Percentiles rank a stretch among this genome's conserved stretches.
Evolutionary conservation across 805 yeast species (phyloP).

Genomic region (Kockiozyma suomiensis): DNA sequence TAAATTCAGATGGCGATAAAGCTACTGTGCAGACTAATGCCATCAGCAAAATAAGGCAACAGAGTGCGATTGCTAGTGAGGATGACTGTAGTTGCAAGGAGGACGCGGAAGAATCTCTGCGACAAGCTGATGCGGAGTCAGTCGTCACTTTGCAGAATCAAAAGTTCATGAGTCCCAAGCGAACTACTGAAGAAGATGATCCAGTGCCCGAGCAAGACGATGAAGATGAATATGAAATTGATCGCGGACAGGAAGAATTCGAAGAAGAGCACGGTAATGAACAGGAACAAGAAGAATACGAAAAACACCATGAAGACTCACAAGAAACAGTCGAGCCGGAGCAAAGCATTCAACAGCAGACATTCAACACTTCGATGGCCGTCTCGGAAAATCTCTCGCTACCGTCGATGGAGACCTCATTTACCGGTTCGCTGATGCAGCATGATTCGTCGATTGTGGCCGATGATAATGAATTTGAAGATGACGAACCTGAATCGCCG

Average conservation of each 20-base stretch:
- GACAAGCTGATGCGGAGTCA: no score
- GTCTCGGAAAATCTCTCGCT: slow-evolving; percentile 11
- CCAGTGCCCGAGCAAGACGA: background rate
- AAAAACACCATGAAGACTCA: background rate
- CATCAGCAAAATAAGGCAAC: no score
- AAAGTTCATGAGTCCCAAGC: no score
- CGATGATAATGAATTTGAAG: background rate
- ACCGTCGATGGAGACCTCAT: slow-evolving; percentile 30
- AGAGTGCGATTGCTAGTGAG: no score
- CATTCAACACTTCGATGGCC: slow-evolving; percentile 6
- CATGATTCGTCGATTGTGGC: background rate
- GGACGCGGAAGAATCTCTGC: no score
- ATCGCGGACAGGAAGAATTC: background rate
- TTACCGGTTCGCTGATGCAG: slow-evolving; percentile 19
- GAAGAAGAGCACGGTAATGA: background rate
- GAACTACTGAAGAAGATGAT: background rate
- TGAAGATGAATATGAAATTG: background rate
- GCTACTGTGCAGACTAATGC: background rate
- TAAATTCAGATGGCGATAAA: background rate
- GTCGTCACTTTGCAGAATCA: no score
- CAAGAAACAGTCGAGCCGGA: background rate
- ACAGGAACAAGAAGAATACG: background rate
- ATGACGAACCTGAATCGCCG: slow-evolving; percentile 1
- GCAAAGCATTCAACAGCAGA: background rate
- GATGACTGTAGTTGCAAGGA: no score